phyloP scores from a whole-genome alignment of 345 rosid genomes.

The Nephelium lappaceum region DNA sequence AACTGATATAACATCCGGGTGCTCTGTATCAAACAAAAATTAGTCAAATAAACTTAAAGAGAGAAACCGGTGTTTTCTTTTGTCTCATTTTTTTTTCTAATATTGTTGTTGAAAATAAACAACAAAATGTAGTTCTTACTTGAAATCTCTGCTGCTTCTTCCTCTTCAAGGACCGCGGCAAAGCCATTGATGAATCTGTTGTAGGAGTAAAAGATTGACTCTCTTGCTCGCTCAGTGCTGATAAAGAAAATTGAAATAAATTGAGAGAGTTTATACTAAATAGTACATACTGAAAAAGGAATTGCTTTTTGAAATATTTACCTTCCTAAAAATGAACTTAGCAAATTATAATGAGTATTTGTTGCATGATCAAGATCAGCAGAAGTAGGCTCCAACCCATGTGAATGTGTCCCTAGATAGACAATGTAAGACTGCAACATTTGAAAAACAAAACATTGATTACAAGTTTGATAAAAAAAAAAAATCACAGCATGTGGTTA shows the following conservation, averaged over 20 bases:
- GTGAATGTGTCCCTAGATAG: slow-evolving; percentile 33
- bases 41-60: neutral
- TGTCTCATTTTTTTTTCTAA: too few species aligned
- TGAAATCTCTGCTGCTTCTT: slow-evolving; percentile 31
- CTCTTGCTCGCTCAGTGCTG: slow-evolving; percentile 25
- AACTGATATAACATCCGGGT: slow-evolving; percentile 58
- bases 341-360: slow-evolving; percentile 31
- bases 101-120: too few species aligned
- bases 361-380: slow-evolving; percentile 13
- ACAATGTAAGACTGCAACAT: slow-evolving; percentile 33
- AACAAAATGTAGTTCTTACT: slow-evolving; percentile 18
- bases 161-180: slow-evolving; percentile 36
- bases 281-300: neutral
- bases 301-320: neutral
- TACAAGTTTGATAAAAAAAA: neutral
- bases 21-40: slow-evolving; percentile 35
- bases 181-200: slow-evolving; percentile 39
- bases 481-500: neutral
- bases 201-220: slow-evolving; percentile 34
- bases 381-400: neutral
- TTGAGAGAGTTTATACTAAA: neutral
- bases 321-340: slow-evolving; percentile 46
- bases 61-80: neutral
- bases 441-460: too few species aligned
- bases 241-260: neutral